Evolutionary conservation across 441 rosid species (phyloP).

Genomic region (Macaranga tanarius): DNA sequence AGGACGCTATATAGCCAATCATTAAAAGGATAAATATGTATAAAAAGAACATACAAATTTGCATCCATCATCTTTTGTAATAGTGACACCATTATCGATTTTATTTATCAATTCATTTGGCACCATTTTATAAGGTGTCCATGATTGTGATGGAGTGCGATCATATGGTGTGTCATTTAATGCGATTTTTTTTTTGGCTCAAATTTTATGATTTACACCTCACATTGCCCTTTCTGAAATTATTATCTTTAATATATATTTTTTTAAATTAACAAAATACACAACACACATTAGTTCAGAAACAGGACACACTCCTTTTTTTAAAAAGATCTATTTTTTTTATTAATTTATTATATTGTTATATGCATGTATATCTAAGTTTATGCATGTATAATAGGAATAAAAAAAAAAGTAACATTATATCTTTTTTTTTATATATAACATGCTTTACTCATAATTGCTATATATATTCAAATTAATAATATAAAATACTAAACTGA

Average conservation of each 20-base stretch:
- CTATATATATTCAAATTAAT: too few relatives aligned
- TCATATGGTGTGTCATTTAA: background rate
- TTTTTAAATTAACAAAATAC: too few relatives aligned
- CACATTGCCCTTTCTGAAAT: background rate
- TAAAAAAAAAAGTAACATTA: too few relatives aligned
- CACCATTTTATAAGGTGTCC: background rate
- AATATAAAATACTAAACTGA: too few relatives aligned
- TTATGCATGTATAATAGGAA: too few relatives aligned
- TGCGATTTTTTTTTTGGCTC: background rate
- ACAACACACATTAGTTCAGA: too few relatives aligned
- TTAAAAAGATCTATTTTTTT: too few relatives aligned
- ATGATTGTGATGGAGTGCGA: conserved; percentile 4
- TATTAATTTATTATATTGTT: too few relatives aligned
- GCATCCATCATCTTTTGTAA: background rate
- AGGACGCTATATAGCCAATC: background rate
- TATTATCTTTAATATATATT: background rate
- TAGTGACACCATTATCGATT: background rate
- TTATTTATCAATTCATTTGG: background rate
- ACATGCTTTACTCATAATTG: too few relatives aligned
- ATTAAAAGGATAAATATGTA: background rate
- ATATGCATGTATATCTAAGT: too few relatives aligned
- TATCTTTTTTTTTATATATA: too few relatives aligned
- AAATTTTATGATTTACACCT: background rate
- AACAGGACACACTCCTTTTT: too few relatives aligned
- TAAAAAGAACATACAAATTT: background rate